Base-by-base conservation (phyloP, 2,329 filamentous ascomycete genomes). In the Trichoderma cornu-damae region DNA sequence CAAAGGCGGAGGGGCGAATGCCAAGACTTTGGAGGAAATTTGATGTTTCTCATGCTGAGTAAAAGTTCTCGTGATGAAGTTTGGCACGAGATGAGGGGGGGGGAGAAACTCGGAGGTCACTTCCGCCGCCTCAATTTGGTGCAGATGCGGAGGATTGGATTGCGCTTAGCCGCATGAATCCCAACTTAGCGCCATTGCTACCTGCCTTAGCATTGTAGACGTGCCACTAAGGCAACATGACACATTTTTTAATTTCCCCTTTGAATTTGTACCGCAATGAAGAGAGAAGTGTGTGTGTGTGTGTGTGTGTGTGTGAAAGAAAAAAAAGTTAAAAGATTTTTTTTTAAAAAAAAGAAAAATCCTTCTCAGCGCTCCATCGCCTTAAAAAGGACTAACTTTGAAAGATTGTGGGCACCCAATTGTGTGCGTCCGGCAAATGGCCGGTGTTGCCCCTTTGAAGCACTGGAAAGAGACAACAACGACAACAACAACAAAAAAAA, bases 31-130 rank as follows among this genome's bases (percentile, higher is more conserved):
- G 14, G 38, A 53, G 38, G 51, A 54, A 54, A 54, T 54, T 54
- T 44, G 28, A 30, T 46, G 28, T 30, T 22, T 54, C 30, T 54
- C 30, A 37, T 54, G 51, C 51, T 54, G 32, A 46, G 40, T 18
- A 54, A 46, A n/a, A 37, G 22, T 42, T 54, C 40, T 54, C 42
- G 22, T 54, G 42, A 46, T 54, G 38, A 53, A 44, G 51, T n/a
- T n/a, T 54, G 51, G 51, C 51, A 46, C 51, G 51, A 54, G 51
- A 53, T 46, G 51, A 46, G 50, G 50, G 51, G 28, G n/a, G n/a
- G n/a, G n/a, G n/a, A n/a, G n/a, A n/a, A n/a, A n/a, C 50, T 28
- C 42, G 16, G 42, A 20, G 28, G n/a, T 52, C 42, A 46, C 22
- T 26, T 46, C 22, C 22, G 20, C 38, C 51, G 22, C 49, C 42